These are phyloP conservation scores for Talaromyces marneffei DNA, from an alignment of 2,329 filamentous ascomycete genomes.

Conservation along the genomic window DNA sequence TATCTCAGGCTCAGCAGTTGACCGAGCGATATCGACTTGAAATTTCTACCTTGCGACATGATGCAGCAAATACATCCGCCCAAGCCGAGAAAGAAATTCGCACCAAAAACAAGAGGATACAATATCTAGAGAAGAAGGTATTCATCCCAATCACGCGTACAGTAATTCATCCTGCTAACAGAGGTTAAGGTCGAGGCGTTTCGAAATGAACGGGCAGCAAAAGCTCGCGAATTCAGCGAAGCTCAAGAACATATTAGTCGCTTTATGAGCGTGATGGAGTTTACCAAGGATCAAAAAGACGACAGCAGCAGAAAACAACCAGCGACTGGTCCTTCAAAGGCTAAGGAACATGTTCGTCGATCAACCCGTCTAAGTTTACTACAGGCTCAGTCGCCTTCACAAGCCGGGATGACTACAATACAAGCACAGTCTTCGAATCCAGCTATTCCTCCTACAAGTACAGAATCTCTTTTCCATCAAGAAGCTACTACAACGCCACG, in stretches of 20 bases:
- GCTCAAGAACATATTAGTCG: slow-evolving; percentile 35
- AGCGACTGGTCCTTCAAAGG: slow-evolving; percentile 11
- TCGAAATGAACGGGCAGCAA: slow-evolving; percentile 31
- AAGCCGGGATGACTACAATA: not conserved
- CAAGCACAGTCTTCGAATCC: not conserved
- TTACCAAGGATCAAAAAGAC: slow-evolving; percentile 21
- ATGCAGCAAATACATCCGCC: slow-evolving; percentile 22
- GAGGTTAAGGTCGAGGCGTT: slow-evolving; percentile 28
- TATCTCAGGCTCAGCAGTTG: slow-evolving; percentile 17
- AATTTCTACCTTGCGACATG: slow-evolving; percentile 21
- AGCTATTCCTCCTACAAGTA: not conserved
- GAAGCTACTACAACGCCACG: not conserved
- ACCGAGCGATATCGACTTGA: slow-evolving; percentile 22
- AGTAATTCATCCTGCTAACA: not conserved
- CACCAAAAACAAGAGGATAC: slow-evolving; percentile 26
- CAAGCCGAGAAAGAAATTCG: slow-evolving; percentile 26
- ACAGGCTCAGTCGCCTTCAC: slow-evolving; percentile 10
- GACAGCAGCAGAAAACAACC: not conserved
- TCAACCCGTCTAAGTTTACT: slow-evolving; percentile 8
- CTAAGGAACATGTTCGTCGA: slow-evolving; percentile 12
- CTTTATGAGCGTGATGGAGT: slow-evolving; percentile 36
- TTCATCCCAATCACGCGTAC: not conserved
- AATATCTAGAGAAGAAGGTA: slow-evolving; percentile 32
- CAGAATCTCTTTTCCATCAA: not conserved
- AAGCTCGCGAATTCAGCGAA: slow-evolving; percentile 36